Evolutionary conservation across 192 early-diverging fungal genomes (phyloP).

Genomic region (Backusella liffmaniae): DNA sequence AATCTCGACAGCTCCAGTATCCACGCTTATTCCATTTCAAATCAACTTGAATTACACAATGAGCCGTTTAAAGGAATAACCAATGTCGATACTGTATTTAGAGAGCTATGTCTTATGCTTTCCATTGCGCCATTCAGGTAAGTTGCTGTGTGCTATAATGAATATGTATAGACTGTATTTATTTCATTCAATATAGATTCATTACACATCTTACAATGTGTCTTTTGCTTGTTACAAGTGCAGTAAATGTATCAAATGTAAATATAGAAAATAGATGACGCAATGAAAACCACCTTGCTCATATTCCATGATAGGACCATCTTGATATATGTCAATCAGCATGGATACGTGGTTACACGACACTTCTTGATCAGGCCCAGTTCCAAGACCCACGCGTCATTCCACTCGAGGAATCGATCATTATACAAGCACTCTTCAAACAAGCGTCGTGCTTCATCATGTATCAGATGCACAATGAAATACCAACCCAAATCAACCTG

Average conservation of each 20-base stretch:
- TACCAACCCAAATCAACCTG: background rate
- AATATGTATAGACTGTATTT: background rate
- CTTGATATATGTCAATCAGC: background rate
- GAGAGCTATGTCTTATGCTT: background rate
- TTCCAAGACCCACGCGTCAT: background rate
- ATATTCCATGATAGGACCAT: background rate
- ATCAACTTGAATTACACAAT: background rate
- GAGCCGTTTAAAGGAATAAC: background rate
- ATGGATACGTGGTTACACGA: background rate
- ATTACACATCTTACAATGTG: background rate
- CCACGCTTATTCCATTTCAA: background rate
- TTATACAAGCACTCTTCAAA: background rate
- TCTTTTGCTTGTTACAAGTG: background rate
- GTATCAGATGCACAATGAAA: background rate
- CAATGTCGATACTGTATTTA: background rate
- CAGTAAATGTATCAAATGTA: background rate
- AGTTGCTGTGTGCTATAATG: background rate
- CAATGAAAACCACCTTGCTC: background rate
- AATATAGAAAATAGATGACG: background rate
- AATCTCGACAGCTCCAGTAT: background rate
- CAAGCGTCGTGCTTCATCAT: background rate
- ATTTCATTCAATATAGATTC: background rate
- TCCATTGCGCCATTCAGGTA: background rate
- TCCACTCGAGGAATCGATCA: background rate
- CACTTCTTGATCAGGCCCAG: background rate